A percentile compares a stretch with the other conserved stretches of the same genome.
phyloP scores from a whole-genome alignment of 2,329 filamentous ascomycete genomes.

The Xylariaceae sp. region DNA sequence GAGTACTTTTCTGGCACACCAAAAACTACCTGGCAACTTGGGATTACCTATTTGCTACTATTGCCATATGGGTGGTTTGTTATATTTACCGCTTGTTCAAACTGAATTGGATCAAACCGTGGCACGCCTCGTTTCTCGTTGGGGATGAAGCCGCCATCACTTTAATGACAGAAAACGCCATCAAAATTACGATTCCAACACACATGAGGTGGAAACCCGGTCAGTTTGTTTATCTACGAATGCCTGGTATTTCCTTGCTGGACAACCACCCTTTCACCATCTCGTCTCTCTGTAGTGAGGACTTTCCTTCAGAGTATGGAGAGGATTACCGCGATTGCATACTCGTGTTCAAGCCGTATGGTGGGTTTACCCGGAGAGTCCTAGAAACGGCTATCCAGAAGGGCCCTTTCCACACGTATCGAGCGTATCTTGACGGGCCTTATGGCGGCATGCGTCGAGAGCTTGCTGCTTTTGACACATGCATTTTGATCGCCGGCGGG shows the following conservation, averaged over 20 bases:
- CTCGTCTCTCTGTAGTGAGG: slow-evolving; percentile 84
- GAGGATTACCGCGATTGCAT: slow-evolving; percentile 84
- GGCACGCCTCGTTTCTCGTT: slow-evolving; percentile 74
- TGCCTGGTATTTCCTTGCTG: slow-evolving; percentile 85
- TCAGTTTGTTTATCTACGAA: slow-evolving; percentile 90
- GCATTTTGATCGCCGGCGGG: slow-evolving; percentile 87
- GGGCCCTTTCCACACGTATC: slow-evolving; percentile 86
- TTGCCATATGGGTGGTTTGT: slow-evolving; percentile 73
- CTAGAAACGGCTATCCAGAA: slow-evolving; percentile 79
- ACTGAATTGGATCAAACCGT: slow-evolving; percentile 83
- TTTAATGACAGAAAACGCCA: slow-evolving; percentile 85
- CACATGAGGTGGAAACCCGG: slow-evolving; percentile 90
- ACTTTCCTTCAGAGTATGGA: slow-evolving; percentile 89
- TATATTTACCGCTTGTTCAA: slow-evolving; percentile 74
- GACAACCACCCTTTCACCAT: slow-evolving; percentile 97
- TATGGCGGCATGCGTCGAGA: slow-evolving; percentile 93
- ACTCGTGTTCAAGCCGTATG: slow-evolving; percentile 85
- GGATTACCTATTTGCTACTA: slow-evolving; percentile 78
- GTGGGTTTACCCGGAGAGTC: slow-evolving; percentile 82
- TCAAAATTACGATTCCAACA: slow-evolving; percentile 92
- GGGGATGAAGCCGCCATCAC: slow-evolving; percentile 90
- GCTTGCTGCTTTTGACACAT: slow-evolving; percentile 87
- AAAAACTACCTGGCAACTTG: slow-evolving; percentile 89
- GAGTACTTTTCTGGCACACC: slow-evolving; percentile 90
- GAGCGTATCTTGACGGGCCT: slow-evolving; percentile 87